Percentiles rank a stretch among this genome's conserved stretches.
Conservation (phyloP, 306 rosid genomes). For the Vigna reflexopilosa region DNA sequence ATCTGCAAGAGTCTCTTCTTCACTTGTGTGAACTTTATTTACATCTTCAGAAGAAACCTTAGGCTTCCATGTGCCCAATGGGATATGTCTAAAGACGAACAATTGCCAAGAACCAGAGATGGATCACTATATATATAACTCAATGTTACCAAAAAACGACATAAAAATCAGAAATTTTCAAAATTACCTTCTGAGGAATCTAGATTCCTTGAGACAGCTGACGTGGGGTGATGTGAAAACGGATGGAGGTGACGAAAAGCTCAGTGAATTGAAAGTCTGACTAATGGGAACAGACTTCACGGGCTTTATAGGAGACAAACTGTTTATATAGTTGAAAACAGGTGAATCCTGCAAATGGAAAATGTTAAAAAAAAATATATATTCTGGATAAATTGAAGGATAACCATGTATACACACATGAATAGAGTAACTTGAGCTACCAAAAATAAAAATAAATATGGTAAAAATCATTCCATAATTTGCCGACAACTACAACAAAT, state of each 20-base stretch:
- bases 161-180: neutral
- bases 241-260: constrained; percentile 76
- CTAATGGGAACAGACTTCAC: constrained; percentile 68
- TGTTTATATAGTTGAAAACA: constrained; percentile 76
- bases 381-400: constrained; percentile 6
- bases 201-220: constrained; percentile 74
- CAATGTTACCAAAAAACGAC: neutral
- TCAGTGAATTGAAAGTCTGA: constrained; percentile 76
- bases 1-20: constrained; percentile 45
- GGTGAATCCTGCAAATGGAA: constrained; percentile 82
- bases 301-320: constrained; percentile 88
- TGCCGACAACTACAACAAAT: constrained; percentile 12
- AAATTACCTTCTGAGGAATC: constrained; percentile 69
- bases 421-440: neutral
- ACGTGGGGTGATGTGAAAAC: constrained; percentile 92
- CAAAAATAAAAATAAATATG: neutral
- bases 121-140: neutral
- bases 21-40: constrained; percentile 47
- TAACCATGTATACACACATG: neutral
- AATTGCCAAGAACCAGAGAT: constrained; percentile 25
- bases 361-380: constrained; percentile 5
- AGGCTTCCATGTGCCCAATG: constrained; percentile 55
- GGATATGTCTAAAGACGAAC: constrained; percentile 55
- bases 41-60: constrained; percentile 58
- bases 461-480: constrained; percentile 20